phyloP scores from a whole-genome alignment of 2,329 filamentous ascomycete species.

The Moelleriella libera region DNA sequence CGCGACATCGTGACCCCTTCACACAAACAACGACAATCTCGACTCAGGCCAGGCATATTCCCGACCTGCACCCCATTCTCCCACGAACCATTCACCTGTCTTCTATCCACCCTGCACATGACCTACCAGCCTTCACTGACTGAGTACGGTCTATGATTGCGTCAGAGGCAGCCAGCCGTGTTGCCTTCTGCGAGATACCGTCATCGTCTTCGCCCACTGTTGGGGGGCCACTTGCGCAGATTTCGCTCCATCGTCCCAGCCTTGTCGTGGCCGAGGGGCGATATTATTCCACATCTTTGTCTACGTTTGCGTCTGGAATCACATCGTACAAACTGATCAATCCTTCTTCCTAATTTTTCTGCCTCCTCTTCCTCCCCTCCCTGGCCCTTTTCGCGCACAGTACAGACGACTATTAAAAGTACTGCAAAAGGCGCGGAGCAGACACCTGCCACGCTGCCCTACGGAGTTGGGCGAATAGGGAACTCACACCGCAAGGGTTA shows the following conservation, averaged over 20 bases:
- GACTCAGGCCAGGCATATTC: too few species aligned
- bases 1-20: background rate
- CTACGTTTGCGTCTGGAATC: too few species aligned
- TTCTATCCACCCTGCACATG: background rate
- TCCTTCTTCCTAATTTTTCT: background rate
- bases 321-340: background rate
- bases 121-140: background rate
- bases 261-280: too few species aligned
- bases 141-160: background rate
- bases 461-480: background rate
- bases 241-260: background rate
- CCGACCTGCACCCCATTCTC: too few species aligned
- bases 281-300: too few species aligned
- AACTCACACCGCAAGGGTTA: background rate
- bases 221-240: background rate
- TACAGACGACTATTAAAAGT: too few species aligned
- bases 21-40: background rate
- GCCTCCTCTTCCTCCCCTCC: background rate
- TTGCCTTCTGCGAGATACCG: background rate
- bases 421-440: too few species aligned
- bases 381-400: too few species aligned
- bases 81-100: too few species aligned
- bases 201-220: background rate
- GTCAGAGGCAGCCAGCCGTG: background rate
- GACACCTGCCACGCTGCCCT: background rate